Percentiles rank a stretch among this genome's conserved stretches.
Conservation (phyloP, 1,284 basidiomycete genomes). For the Crucibulum parvulum region DNA sequence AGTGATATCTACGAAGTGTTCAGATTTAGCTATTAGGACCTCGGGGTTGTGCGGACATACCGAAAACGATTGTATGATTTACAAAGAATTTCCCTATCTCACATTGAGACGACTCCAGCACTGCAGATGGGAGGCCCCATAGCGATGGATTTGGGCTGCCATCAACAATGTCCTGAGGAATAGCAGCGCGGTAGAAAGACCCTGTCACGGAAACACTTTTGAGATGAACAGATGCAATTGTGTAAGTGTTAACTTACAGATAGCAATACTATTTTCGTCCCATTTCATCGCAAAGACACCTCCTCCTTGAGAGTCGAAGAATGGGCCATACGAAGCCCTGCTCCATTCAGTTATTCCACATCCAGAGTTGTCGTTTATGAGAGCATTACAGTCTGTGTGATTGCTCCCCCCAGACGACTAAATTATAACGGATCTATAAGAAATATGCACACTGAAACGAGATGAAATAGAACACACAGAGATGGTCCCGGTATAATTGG, state of each 20-base stretch:
- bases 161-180: conserved; percentile 68
- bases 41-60: conserved; percentile 60
- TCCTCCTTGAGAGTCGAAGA: conserved; percentile 75
- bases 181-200: conserved; percentile 76
- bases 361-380: conserved; percentile 60
- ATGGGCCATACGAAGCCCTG: conserved; percentile 73
- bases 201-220: conserved; percentile 41
- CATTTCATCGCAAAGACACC: conserved; percentile 83
- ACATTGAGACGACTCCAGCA: conserved; percentile 60
- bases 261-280: conserved; percentile 74
- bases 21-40: too few species aligned
- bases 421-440: not conserved
- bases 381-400: conserved; percentile 62
- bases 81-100: conserved; percentile 56
- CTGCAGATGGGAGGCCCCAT: conserved; percentile 75
- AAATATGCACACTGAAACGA: not conserved
- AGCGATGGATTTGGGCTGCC: conserved; percentile 60
- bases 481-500: conserved; percentile 63
- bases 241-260: conserved; percentile 56
- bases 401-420: conserved; percentile 48
- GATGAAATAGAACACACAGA: conserved; percentile 45
- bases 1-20: conserved; percentile 66
- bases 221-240: not conserved
- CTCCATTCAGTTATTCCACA: conserved; percentile 79
- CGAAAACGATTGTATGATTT: conserved; percentile 41